A percentile compares a stretch with the other conserved stretches of the same genome.
phyloP scores from a whole-genome alignment of 169 alveolate species.

The Blepharisma undulans region DNA sequence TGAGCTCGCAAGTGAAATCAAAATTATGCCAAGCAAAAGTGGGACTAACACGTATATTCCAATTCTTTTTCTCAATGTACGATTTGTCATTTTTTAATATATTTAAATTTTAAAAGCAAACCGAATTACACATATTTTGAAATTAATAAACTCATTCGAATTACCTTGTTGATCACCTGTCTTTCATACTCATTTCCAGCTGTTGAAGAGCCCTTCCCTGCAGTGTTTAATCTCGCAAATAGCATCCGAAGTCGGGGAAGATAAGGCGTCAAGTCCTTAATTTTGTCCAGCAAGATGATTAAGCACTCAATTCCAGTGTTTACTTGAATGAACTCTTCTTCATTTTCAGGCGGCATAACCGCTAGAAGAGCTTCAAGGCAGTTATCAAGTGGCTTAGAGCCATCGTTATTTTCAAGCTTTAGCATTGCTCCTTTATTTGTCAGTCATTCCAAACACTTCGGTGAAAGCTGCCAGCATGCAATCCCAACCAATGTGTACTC shows the following conservation, averaged over 20 bases:
- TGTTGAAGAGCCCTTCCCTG: neutral
- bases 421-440: neutral
- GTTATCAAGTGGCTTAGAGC: neutral
- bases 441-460: neutral
- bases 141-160: neutral
- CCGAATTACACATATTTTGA: neutral
- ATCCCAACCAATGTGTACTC: conserved; percentile 18
- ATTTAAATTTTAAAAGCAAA: neutral
- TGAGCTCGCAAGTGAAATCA: neutral
- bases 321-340: conserved; percentile 20
- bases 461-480: neutral
- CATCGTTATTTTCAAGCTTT: neutral
- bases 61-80: neutral
- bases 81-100: neutral
- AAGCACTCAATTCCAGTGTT: conserved; percentile 14
- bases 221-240: neutral
- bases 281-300: neutral
- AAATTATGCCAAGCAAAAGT: neutral
- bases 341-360: conserved; percentile 21
- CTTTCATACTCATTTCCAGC: neutral
- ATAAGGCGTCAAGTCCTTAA: neutral
- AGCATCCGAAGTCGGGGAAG: neutral
- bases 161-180: neutral
- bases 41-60: neutral
- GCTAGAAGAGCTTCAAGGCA: neutral